Base-by-base conservation (phyloP, 2,329 filamentous ascomycete genomes). In the Calonectria hongkongensis region DNA sequence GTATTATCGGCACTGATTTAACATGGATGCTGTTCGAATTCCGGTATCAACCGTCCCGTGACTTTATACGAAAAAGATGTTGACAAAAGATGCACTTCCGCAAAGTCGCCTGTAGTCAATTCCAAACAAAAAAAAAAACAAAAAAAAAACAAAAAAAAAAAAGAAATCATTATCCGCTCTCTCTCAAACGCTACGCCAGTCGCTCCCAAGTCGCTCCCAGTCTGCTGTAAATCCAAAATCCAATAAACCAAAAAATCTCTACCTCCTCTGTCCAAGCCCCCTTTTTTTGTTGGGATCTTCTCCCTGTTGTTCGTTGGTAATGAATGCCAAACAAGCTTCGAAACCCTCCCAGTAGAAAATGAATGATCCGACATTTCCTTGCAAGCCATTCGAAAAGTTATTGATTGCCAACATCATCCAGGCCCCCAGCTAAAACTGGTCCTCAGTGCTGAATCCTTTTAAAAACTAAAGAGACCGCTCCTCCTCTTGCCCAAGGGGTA, bases 401-500 rank as follows among this genome's bases (percentile, higher is more conserved):
- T 41, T 41, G 21, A 41, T 60, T 60, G 33, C 39, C 13, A 16
- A 41, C 21, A 27, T 39, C 21, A 64, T 64, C 60, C 60, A 45
- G 33, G 47, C 2, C 25, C 60, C 63, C 51, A 54, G 39, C 28
- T 28, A 27, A 48, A 50, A 48, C 50, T 47, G 27, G 43, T 56
- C 18, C 33, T 54, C 21, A 15, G 36, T 45, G 21, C 30, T 12
- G 36, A 28, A 47, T 10, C 9, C 33, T 13, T 21, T 79, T 81
- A 90, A 72, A 90, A 90, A 68, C 87, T 89, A 75, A 90, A 90
- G 60, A 92, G 75, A 2, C 89, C 89, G 74, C 89, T 91, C 69
- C 90, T 85, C 74, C 88, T 85, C 83, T 92, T 92, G 15, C 90
- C 89, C 41, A 90, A 81, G 0, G 89, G 89, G 77, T 90, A 90